phyloP scores from a whole-genome alignment of 2,329 filamentous ascomycete genomes.

The Amauroascus niger region DNA sequence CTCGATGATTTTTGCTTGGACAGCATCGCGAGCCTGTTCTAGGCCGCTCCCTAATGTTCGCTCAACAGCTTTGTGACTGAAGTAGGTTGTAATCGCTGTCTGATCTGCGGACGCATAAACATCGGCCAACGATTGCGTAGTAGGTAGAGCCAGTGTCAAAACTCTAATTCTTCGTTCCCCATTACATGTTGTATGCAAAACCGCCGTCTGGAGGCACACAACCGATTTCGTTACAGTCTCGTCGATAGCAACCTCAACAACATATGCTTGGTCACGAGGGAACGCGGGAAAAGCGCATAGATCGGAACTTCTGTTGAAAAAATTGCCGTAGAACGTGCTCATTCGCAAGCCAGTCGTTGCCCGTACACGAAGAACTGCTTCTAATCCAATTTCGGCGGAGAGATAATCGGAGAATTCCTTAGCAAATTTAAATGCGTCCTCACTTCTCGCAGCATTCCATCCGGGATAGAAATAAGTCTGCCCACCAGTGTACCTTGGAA shows the following conservation, averaged over 20 bases:
- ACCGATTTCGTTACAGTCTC: conserved; percentile 86
- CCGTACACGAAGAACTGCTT: conserved; percentile 89
- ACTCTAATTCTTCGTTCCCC: conserved; percentile 92
- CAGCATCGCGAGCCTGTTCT: conserved; percentile 79
- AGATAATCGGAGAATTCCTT: conserved; percentile 94
- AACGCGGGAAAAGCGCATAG: conserved; percentile 97
- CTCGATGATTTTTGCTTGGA: conserved; percentile 86
- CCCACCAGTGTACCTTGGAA: conserved; percentile 90
- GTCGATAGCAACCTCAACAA: conserved; percentile 96
- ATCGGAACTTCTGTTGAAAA: conserved; percentile 97
- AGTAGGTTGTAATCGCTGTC: conserved; percentile 84
- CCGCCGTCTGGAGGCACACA: conserved; percentile 85
- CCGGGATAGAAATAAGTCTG: conserved; percentile 98
- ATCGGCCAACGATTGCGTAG: conserved; percentile 80
- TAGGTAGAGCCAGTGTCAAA: conserved; percentile 83
- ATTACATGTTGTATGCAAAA: conserved; percentile 95
- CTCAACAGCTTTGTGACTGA: conserved; percentile 96
- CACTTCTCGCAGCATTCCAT: conserved; percentile 86
- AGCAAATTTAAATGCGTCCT: conserved; percentile 96
- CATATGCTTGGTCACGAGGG: conserved; percentile 92
- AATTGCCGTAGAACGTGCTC: conserved; percentile 98
- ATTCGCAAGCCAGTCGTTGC: conserved; percentile 91
- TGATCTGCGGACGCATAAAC: conserved; percentile 93
- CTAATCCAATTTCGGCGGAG: conserved; percentile 90
- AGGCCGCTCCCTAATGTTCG: conserved; percentile 73